Conservation (phyloP, 2,329 filamentous ascomycete genomes). For the Colletotrichum nymphaeae region DNA sequence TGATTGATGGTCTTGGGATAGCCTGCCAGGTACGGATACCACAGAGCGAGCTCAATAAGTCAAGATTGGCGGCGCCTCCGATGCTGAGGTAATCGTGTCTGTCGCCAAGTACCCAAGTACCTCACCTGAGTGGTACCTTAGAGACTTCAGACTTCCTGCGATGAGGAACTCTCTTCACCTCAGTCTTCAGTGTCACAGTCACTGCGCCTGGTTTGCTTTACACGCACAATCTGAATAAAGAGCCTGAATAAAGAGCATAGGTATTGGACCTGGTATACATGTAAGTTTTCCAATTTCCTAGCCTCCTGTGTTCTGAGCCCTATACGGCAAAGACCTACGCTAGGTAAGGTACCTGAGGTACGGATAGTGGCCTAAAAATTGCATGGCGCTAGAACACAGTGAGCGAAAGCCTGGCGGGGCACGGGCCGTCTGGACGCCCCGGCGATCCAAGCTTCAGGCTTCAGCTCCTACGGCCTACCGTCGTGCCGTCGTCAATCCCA, state of each 20-base stretch:
- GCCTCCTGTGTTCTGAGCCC: neutral
- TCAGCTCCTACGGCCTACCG: neutral
- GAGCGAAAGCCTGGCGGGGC: slow-evolving; percentile 10
- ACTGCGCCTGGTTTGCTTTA: too few species aligned
- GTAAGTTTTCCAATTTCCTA: neutral
- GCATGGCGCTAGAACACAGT: neutral
- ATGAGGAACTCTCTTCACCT: too few species aligned
- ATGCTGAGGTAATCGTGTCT: slow-evolving; percentile 5
- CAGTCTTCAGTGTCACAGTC: too few species aligned
- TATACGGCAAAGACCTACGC: neutral
- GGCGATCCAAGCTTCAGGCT: slow-evolving; percentile 15
- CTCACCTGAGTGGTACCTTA: too few species aligned
- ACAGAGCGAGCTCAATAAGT: neutral
- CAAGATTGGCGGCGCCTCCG: neutral
- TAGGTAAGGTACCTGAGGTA: neutral
- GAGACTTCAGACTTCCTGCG: too few species aligned
- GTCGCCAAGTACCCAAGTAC: neutral
- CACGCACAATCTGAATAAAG: too few species aligned
- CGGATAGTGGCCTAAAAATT: slow-evolving; percentile 6
- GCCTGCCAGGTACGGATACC: neutral
- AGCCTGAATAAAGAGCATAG: too few species aligned
- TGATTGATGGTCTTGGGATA: neutral
- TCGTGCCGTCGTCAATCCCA: neutral
- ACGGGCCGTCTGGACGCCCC: slow-evolving; percentile 22
- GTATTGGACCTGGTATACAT: too few species aligned